Percentiles rank a stretch among this genome's conserved stretches.
Evolutionary conservation across 129 eudicot genomes (phyloP).

Genomic region (Rutidosis leptorrhynchoides): DNA sequence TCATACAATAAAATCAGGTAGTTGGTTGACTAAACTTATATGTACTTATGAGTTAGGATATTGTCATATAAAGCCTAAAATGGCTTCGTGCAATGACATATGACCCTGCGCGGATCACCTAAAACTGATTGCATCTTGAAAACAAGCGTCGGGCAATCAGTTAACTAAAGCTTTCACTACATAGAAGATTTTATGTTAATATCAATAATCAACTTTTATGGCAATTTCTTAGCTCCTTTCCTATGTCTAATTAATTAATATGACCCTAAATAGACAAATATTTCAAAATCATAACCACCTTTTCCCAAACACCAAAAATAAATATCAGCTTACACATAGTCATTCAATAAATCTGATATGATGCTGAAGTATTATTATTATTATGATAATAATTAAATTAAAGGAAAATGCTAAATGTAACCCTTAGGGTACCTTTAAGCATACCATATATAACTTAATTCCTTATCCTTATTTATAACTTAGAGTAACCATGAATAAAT

Average conservation of each 20-base stretch:
- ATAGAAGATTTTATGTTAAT: background rate
- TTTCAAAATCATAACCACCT: background rate
- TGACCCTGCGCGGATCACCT: conserved; percentile 12
- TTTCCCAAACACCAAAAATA: background rate
- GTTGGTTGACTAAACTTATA: background rate
- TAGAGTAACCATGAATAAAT: too few relatives aligned
- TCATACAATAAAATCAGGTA: background rate
- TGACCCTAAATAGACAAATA: background rate
- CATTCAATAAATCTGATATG: background rate
- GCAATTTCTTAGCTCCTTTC: background rate
- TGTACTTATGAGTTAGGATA: background rate
- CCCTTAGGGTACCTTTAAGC: too few relatives aligned
- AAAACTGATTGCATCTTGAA: background rate
- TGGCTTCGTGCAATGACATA: conserved; percentile 9
- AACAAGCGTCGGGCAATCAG: background rate
- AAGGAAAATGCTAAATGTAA: too few relatives aligned
- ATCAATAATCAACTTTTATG: background rate
- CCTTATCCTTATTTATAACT: too few relatives aligned
- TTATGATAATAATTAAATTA: too few relatives aligned
- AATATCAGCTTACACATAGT: background rate
- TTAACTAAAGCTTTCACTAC: background rate
- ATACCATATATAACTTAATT: too few relatives aligned
- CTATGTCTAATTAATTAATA: background rate
- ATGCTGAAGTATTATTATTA: background rate
- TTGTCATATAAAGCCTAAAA: conserved; percentile 1